These are phyloP conservation scores for Coffea canephora DNA, from an alignment of 257 asterid species.

Conservation along the genomic window DNA sequence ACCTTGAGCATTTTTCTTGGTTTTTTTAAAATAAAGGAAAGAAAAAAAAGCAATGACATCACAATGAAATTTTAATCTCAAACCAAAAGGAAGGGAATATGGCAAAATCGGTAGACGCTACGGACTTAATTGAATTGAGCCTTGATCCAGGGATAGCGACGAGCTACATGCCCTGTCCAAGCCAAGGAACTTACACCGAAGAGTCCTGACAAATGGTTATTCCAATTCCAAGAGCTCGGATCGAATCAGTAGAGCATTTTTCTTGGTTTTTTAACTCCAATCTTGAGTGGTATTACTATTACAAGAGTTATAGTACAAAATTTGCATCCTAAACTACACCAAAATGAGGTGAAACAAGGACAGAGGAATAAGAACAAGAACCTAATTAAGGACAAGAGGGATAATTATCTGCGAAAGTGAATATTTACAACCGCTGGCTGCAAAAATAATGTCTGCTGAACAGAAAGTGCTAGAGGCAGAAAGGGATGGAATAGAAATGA, in stretches of 20 bases:
- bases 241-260: too few species aligned
- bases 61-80: too few species aligned
- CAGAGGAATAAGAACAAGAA: background rate
- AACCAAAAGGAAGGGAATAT: too few species aligned
- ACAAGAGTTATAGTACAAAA: conserved; percentile 5
- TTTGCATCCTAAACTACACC: background rate
- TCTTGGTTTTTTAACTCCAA: background rate
- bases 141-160: too few species aligned
- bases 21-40: background rate
- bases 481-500: conserved; percentile 90
- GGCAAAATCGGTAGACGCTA: too few species aligned
- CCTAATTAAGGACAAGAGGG: background rate
- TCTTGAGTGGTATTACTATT: background rate
- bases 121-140: too few species aligned
- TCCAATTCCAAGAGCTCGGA: too few species aligned
- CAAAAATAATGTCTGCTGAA: conserved; percentile 79
- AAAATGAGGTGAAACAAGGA: background rate
- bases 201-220: too few species aligned
- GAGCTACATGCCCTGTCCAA: too few species aligned
- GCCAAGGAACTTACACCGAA: too few species aligned
- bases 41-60: too few species aligned
- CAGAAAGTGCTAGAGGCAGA: conserved; percentile 83
- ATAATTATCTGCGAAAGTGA: conserved; percentile 70
- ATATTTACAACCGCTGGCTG: conserved; percentile 96
- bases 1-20: background rate